Conservation (phyloP, 192 early-diverging fungal species). For the Linnemannia zychae region DNA sequence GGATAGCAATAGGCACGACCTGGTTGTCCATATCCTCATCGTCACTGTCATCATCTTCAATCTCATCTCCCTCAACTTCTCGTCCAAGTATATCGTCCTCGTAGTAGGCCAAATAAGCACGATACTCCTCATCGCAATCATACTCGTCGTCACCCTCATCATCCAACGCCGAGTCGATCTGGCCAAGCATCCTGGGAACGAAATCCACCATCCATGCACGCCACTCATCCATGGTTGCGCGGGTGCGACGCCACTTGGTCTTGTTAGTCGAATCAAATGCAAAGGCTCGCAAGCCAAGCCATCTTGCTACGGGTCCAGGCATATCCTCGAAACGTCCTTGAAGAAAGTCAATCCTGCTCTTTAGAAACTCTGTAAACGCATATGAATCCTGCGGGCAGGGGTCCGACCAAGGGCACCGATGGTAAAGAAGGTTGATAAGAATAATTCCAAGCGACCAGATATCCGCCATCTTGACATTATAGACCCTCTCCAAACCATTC, state of each 20-base stretch:
- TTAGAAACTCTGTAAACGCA: constrained; percentile 72
- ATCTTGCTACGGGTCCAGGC: constrained; percentile 69
- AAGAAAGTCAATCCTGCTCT: constrained; percentile 72
- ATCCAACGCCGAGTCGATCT: constrained; percentile 21
- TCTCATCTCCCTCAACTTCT: constrained; percentile 38
- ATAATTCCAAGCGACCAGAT: constrained; percentile 84
- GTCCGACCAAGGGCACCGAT: constrained; percentile 80
- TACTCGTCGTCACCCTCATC: constrained; percentile 15
- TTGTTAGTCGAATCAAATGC: constrained; percentile 29
- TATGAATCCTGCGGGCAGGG: constrained; percentile 70
- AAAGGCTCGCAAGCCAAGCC: constrained; percentile 73
- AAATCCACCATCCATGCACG: constrained; percentile 45
- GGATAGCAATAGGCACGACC: constrained; percentile 44
- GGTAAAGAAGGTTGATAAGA: constrained; percentile 78
- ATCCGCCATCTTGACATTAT: constrained; percentile 74
- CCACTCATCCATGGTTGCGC: constrained; percentile 38
- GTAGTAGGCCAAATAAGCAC: constrained; percentile 9
- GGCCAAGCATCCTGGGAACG: constrained; percentile 49
- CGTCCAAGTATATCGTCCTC: constrained; percentile 11
- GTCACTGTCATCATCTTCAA: constrained; percentile 11
- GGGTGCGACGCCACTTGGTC: constrained; percentile 18
- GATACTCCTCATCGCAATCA: constrained; percentile 29
- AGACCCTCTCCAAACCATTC: constrained; percentile 57
- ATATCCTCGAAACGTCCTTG: constrained; percentile 67
- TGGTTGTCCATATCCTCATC: constrained; percentile 27